A percentile compares a stretch with the other conserved stretches of the same genome.
Conservation (phyloP, 768 basidiomycete genomes). For the Hypholoma sublateritium region DNA sequence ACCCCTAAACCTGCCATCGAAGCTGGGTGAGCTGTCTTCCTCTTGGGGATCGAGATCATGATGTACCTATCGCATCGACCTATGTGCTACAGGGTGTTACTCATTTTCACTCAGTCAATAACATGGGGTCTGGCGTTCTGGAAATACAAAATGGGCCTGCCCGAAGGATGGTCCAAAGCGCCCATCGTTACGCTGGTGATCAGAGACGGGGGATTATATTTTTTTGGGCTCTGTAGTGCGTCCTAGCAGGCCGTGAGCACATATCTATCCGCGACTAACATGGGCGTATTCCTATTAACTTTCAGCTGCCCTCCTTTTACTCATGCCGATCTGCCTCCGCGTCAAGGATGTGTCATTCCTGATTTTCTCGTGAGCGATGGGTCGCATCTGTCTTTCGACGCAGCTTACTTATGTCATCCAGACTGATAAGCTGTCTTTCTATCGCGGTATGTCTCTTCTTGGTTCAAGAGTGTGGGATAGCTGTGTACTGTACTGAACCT, state of each 20-base stretch:
- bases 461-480: neutral
- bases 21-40: neutral
- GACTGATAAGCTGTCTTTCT: neutral
- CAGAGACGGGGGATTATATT: neutral
- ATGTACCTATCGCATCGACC: neutral
- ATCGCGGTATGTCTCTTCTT: neutral
- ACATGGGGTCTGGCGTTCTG: neutral
- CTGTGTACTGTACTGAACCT: neutral
- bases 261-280: neutral
- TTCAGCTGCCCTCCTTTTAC: neutral
- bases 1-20: neutral
- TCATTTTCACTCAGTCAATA: neutral
- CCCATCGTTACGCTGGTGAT: neutral
- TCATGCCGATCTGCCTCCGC: neutral
- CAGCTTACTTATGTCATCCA: neutral
- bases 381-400: neutral
- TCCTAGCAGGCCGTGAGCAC: neutral
- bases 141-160: neutral
- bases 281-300: neutral
- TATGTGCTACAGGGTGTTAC: neutral
- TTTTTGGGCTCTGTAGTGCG: neutral
- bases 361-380: neutral
- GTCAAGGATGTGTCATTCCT: neutral
- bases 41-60: neutral
- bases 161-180: neutral